phyloP scores from a whole-genome alignment of 1,139 yeast species.

The Saccharomyces hybrid region DNA sequence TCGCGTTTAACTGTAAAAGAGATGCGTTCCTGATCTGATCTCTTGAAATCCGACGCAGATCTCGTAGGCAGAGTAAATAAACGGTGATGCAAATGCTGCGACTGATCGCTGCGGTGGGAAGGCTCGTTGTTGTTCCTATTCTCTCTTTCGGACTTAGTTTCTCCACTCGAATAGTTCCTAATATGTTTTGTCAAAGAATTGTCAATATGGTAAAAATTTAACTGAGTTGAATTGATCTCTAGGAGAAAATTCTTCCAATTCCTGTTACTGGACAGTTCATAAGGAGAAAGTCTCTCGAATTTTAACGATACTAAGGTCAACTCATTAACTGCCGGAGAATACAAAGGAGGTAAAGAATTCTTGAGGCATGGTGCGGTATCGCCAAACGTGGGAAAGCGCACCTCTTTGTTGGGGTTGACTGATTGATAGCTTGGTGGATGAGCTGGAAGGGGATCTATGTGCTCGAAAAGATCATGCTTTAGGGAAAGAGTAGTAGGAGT shows the following conservation, averaged over 20 bases:
- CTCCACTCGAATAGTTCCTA: constrained; percentile 26
- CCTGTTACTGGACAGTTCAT: constrained; percentile 51
- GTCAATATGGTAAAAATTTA: constrained; percentile 48
- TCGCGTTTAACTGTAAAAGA: constrained; percentile 24
- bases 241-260: constrained; percentile 56
- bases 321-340: constrained; percentile 51
- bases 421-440: constrained; percentile 40
- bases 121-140: neutral
- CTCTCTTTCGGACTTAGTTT: constrained; percentile 3
- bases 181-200: constrained; percentile 20
- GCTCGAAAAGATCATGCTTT: constrained; percentile 28
- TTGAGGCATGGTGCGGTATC: constrained; percentile 19
- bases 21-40: constrained; percentile 30
- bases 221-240: constrained; percentile 69
- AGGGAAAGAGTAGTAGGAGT: neutral
- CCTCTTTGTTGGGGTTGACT: constrained; percentile 32
- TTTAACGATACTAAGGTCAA: constrained; percentile 47
- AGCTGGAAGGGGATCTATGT: constrained; percentile 45
- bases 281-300: constrained; percentile 59
- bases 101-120: constrained; percentile 1
- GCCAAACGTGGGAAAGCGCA: constrained; percentile 42
- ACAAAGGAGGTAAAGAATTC: constrained; percentile 40
- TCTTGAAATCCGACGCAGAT: constrained; percentile 21
- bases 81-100: constrained; percentile 9
- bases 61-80: constrained; percentile 13